These are phyloP conservation scores for Phytophthora pseudosyringae DNA, from an alignment of 352 stramenopile genomes.

Conservation along the genomic window DNA sequence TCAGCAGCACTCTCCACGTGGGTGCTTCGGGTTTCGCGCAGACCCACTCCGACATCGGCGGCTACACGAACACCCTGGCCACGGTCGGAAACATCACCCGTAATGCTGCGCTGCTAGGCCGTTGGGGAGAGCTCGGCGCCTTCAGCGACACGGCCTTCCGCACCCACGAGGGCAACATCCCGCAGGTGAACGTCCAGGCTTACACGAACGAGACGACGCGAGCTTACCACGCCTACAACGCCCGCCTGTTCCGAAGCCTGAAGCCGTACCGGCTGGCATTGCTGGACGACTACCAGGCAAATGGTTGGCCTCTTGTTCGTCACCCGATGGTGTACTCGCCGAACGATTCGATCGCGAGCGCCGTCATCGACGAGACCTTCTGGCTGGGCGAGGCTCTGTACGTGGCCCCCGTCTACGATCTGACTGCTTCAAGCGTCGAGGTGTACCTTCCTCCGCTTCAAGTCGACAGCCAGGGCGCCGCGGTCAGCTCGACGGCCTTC, in stretches of 20 bases:
- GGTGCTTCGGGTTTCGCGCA: constrained; percentile 34
- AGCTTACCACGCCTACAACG: constrained; percentile 36
- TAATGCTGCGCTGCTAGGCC: constrained; percentile 27
- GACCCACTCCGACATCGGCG: constrained; percentile 34
- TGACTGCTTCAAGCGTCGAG: constrained; percentile 24
- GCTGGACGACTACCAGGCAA: constrained; percentile 27
- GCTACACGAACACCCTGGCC: constrained; percentile 35
- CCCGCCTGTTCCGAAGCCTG: constrained; percentile 33
- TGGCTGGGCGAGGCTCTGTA: constrained; percentile 37
- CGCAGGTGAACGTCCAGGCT: constrained; percentile 34
- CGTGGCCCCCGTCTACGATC: constrained; percentile 37
- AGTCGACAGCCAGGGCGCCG: constrained; percentile 26
- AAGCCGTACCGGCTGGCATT: constrained; percentile 32
- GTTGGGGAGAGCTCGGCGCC: constrained; percentile 34
- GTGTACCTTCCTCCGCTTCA: constrained; percentile 37
- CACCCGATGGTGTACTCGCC: constrained; percentile 34
- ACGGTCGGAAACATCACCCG: constrained; percentile 35
- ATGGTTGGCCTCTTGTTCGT: constrained; percentile 33
- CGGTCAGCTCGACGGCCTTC: constrained; percentile 23
- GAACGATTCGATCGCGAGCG: constrained; percentile 19
- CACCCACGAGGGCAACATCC: constrained; percentile 39
- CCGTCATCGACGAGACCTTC: constrained; percentile 35
- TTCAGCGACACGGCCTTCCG: constrained; percentile 36
- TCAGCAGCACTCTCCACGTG: constrained; percentile 33
- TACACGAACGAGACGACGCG: constrained; percentile 33